Evolutionary conservation across 139 green algal genomes (phyloP), one percentile per base, ranked within the genome.

Genomic region (Coelastrella sp.): DNA sequence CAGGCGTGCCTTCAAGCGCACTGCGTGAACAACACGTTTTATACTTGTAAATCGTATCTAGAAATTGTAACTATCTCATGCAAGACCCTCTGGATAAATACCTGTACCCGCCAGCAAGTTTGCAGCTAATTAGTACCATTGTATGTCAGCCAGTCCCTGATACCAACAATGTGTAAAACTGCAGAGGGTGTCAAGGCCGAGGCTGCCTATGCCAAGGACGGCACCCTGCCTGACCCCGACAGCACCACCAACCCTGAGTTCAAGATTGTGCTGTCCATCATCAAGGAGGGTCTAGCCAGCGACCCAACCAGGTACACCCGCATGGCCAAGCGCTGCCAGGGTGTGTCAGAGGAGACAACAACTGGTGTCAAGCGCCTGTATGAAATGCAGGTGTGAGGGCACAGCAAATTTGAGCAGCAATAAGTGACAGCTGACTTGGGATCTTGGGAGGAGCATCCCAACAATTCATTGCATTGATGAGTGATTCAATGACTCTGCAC

Each of bases 341-440:
- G 98, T 84, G 98, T 99, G 75, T 98, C 95, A 20, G 98, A 99
- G 96, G 98, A 99, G 97, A 99, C 98, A 79, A 99, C 98, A 90
- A 99, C 98, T 12, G 98, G 98, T 74, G 98, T 99, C 25, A 99
- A 99, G 98, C 94, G 98, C 79, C 93, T 99, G 92, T 99, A 99
- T 91, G 98, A 99, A 96, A 99, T 99, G 98, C 95, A 88, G 78
- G 78, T 84, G 91, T 81, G 24, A 14, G 70, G 17, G 4, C 70
- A 35, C 9, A 17, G 70, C 70, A 78, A 15, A 70, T 5, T 4
- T 70, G 63, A 15, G 63, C 63, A 70, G 63, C 63, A 49, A 49
- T 49, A 3, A 49, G 35, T 49, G 3, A 49, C 35, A 49, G 35
- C 35, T 49, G 35, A 49, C 35, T 49, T 49, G 35, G 3, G 35